phyloP scores from a whole-genome alignment of 1,139 yeast genomes.

The Scheffersomyces cryptocercus region DNA sequence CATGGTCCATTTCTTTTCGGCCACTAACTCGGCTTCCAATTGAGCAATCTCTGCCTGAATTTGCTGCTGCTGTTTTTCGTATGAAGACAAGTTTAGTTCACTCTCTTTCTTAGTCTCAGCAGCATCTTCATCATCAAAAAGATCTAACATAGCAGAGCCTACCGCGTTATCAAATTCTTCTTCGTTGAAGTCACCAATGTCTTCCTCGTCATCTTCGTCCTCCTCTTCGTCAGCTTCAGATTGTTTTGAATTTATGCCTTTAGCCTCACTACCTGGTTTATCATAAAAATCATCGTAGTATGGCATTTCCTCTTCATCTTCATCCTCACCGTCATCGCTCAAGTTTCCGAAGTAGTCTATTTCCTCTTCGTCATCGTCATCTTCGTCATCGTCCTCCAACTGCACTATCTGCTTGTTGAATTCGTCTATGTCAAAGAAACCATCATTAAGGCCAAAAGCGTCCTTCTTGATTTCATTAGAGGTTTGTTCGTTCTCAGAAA shows the following conservation, averaged over 20 bases:
- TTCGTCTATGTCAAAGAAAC: constrained; percentile 81
- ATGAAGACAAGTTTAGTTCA: constrained; percentile 59
- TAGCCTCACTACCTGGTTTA: constrained; percentile 38
- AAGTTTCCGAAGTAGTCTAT: constrained; percentile 63
- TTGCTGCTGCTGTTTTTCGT: constrained; percentile 79
- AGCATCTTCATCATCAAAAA: constrained; percentile 55
- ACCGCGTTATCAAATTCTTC: constrained; percentile 58
- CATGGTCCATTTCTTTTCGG: constrained; percentile 91
- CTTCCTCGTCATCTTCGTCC: constrained; percentile 35
- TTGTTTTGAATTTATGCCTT: constrained; percentile 15
- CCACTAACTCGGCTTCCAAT: constrained; percentile 84
- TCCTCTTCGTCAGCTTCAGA: constrained; percentile 24
- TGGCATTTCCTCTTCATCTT: constrained; percentile 61
- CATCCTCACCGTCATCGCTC: constrained; percentile 57
- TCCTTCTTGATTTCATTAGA: constrained; percentile 35
- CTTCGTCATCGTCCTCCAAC: constrained; percentile 52
- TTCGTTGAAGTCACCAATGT: constrained; percentile 35
- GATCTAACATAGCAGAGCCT: constrained; percentile 57
- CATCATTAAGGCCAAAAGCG: constrained; percentile 75
- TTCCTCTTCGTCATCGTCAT: constrained; percentile 50
- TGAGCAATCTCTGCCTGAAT: constrained; percentile 75
- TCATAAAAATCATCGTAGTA: constrained; percentile 78
- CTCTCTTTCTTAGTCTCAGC: constrained; percentile 31
- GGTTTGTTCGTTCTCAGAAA: constrained; percentile 11
- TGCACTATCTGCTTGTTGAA: constrained; percentile 81